A percentile compares a stretch with the other conserved stretches of the same genome.
Evolutionary conservation across 306 rosid genomes (phyloP).

Genomic region (Lotus japonicus): DNA sequence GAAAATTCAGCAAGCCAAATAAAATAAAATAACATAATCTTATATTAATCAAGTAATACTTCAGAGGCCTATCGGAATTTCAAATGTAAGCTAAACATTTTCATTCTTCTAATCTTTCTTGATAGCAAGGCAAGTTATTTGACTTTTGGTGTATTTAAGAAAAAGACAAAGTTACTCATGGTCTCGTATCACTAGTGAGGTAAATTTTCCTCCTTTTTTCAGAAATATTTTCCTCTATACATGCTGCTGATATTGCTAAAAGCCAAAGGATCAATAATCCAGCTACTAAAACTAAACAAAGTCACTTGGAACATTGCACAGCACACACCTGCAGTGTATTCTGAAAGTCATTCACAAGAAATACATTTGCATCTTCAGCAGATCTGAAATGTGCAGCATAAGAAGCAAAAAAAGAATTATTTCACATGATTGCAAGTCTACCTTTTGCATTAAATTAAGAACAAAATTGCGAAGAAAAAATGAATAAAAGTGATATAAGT

Average conservation of each 20-base stretch:
- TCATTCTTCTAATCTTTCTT: conserved; percentile 6
- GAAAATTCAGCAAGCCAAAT: conserved; percentile 19
- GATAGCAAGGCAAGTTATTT: not conserved
- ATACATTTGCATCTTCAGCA: conserved; percentile 79
- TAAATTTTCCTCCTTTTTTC: not conserved
- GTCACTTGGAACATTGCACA: conserved; percentile 11
- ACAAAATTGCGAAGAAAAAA: not conserved
- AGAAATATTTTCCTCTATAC: conserved; percentile 3
- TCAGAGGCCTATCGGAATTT: conserved; percentile 7
- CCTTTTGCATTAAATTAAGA: conserved; percentile 5
- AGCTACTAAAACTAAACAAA: conserved; percentile 6
- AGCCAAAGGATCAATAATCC: conserved; percentile 8
- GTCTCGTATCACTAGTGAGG: not conserved
- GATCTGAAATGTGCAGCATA: conserved; percentile 51
- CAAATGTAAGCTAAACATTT: not conserved
- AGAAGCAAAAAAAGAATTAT: conserved; percentile 20
- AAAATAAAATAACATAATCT: not conserved
- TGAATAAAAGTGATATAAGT: not conserved
- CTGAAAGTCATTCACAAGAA: conserved; percentile 83
- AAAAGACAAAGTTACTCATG: not conserved
- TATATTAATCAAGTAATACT: not conserved
- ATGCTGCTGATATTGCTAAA: not conserved
- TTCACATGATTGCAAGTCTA: not conserved
- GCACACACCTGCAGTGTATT: conserved; percentile 90
- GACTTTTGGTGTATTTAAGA: not conserved